Evolutionary conservation across 306 rosid genomes (phyloP).

Genomic region (Senna tora): DNA sequence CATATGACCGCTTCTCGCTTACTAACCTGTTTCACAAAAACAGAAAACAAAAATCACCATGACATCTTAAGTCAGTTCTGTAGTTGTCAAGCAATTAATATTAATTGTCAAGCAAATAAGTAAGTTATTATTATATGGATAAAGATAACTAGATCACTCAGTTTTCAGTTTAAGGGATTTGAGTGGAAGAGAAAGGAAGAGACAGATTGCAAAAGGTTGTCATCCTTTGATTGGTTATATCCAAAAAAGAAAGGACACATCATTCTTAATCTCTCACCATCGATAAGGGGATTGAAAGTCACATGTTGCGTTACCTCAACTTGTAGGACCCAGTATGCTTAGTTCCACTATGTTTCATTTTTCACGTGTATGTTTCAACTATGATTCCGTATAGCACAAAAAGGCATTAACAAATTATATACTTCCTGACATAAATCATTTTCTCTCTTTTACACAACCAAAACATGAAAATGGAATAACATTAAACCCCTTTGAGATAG

Average conservation of each 20-base stretch:
- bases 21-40: conserved; percentile 55
- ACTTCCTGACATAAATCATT: neutral
- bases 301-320: neutral
- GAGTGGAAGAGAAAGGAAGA: conserved; percentile 10
- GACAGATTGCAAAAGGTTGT: neutral
- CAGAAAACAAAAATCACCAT: conserved; percentile 14
- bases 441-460: conserved; percentile 1
- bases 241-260: neutral
- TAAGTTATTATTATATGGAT: neutral
- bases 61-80: conserved; percentile 19
- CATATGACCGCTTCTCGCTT: conserved; percentile 74
- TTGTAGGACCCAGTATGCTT: conserved; percentile 16
- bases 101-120: conserved; percentile 6
- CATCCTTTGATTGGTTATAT: conserved; percentile 17
- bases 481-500: no score
- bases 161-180: conserved; percentile 6
- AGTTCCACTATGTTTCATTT: neutral
- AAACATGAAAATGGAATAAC: no score
- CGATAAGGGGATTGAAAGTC: conserved; percentile 1
- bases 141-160: neutral
- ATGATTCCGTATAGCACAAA: neutral
- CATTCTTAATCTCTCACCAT: neutral
- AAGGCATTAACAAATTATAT: conserved; percentile 9
- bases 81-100: neutral
- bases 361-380: neutral